These are phyloP conservation scores for Zangia roseola DNA, from an alignment of 768 basidiomycete genomes.

Conservation along the genomic window DNA sequence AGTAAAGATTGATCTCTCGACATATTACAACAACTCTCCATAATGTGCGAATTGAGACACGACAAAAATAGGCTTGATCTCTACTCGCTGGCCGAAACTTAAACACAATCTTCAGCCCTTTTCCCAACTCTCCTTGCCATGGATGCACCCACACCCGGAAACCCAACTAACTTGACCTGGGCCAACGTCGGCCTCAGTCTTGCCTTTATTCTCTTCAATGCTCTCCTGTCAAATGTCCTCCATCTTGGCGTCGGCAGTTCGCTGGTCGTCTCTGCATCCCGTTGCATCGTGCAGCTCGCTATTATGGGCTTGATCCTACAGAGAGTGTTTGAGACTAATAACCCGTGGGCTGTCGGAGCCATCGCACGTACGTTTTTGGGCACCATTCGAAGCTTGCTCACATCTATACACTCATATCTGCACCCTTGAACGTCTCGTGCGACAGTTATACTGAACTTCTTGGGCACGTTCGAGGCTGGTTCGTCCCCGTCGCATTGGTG, in stretches of 20 bases:
- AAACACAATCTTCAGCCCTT: not conserved
- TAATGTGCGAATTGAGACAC: too few relatives aligned
- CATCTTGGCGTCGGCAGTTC: constrained; percentile 68
- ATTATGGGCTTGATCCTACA: constrained; percentile 70
- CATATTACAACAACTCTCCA: not conserved
- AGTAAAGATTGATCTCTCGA: constrained; percentile 1
- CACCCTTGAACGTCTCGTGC: not conserved
- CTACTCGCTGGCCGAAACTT: not conserved
- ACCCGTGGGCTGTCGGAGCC: constrained; percentile 69
- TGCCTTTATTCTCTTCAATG: constrained; percentile 73
- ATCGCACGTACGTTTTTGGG: constrained; percentile 62
- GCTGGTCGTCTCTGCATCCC: constrained; percentile 63
- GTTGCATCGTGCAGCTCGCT: constrained; percentile 78
- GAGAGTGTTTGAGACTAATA: constrained; percentile 72
- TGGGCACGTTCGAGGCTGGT: constrained; percentile 81
- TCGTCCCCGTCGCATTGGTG: constrained; percentile 17
- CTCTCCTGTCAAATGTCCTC: constrained; percentile 59
- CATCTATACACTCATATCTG: not conserved
- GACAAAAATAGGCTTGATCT: too few relatives aligned
- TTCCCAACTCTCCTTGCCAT: constrained; percentile 16
- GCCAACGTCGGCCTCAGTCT: constrained; percentile 75
- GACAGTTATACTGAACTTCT: constrained; percentile 64
- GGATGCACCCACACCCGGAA: constrained; percentile 26
- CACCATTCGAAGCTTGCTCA: not conserved
- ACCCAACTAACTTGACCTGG: constrained; percentile 50